Conservation (phyloP, 169 alveolate species). For the Besnoitia besnoiti region DNA sequence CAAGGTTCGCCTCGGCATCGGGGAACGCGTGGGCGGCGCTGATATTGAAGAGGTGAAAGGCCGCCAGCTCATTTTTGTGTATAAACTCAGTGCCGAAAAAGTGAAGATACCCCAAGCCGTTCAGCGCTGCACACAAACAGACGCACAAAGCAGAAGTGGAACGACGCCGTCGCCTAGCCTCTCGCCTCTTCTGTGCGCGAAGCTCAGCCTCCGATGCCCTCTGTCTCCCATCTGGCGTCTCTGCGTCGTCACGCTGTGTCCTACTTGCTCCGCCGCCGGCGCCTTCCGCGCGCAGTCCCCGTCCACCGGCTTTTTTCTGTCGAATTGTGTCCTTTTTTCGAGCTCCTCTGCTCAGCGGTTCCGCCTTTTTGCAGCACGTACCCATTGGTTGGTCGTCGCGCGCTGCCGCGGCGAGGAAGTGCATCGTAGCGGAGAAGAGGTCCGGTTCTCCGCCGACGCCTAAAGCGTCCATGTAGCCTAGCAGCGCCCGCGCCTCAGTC, state of each 20-base stretch:
- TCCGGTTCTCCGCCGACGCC: conserved; percentile 74
- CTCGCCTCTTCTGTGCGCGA: neutral
- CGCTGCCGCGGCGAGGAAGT: conserved; percentile 53
- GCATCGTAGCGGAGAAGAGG: conserved; percentile 33
- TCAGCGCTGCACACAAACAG: conserved; percentile 63
- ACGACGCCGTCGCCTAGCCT: too few species aligned
- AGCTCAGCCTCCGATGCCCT: neutral
- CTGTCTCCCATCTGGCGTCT: neutral
- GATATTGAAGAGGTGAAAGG: conserved; percentile 75
- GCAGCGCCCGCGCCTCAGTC: conserved; percentile 65
- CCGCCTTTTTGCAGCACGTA: neutral
- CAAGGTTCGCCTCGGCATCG: conserved; percentile 77
- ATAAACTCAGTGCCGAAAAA: conserved; percentile 71
- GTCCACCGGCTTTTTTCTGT: neutral
- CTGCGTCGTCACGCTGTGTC: neutral
- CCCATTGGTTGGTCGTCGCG: conserved; percentile 54
- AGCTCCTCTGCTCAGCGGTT: neutral
- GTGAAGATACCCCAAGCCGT: conserved; percentile 72
- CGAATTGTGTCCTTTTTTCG: neutral
- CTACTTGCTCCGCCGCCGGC: neutral
- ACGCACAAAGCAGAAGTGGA: neutral
- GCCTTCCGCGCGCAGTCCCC: neutral
- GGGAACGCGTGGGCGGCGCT: conserved; percentile 50
- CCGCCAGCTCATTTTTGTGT: conserved; percentile 61
- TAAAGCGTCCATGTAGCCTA: conserved; percentile 74